These are phyloP conservation scores for Pleoardoris graminearum DNA, from an alignment of 2,329 filamentous ascomycete genomes.

Conservation along the genomic window DNA sequence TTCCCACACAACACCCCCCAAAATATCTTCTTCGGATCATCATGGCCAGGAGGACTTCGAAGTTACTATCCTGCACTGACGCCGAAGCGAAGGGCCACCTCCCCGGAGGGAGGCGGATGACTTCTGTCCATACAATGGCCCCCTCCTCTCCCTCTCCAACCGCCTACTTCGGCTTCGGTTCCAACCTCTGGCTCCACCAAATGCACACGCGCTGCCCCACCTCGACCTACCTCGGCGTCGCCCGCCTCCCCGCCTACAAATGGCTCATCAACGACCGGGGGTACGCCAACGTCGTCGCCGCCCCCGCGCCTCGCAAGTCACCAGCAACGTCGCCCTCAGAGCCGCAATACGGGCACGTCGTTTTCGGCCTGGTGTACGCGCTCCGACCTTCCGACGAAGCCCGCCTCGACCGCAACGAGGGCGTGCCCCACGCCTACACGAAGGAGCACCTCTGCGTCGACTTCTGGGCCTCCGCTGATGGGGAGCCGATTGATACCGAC, in stretches of 20 bases:
- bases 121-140: too few species aligned
- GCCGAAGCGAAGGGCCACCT: too few species aligned
- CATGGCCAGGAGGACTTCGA: too few species aligned
- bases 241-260: slow-evolving; percentile 58
- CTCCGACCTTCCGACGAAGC: slow-evolving; percentile 33
- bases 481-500: slow-evolving; percentile 21
- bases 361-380: slow-evolving; percentile 43
- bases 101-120: too few species aligned
- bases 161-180: slow-evolving; percentile 72
- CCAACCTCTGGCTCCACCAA: slow-evolving; percentile 68
- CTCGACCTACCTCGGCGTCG: slow-evolving; percentile 61
- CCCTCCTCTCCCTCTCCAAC: slow-evolving; percentile 21
- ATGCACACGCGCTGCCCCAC: slow-evolving; percentile 65
- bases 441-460: slow-evolving; percentile 55
- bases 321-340: slow-evolving; percentile 7
- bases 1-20: too few species aligned
- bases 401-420: slow-evolving; percentile 56
- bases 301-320: slow-evolving; percentile 1
- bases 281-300: slow-evolving; percentile 68
- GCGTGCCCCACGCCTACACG: slow-evolving; percentile 64
- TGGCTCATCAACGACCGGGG: slow-evolving; percentile 71
- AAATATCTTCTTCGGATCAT: too few species aligned
- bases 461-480: slow-evolving; percentile 43
- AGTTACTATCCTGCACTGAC: too few species aligned
- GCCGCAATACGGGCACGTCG: slow-evolving; percentile 39